Base-by-base conservation (phyloP, 805 yeast genomes). In the Millerozyma miso region DNA sequence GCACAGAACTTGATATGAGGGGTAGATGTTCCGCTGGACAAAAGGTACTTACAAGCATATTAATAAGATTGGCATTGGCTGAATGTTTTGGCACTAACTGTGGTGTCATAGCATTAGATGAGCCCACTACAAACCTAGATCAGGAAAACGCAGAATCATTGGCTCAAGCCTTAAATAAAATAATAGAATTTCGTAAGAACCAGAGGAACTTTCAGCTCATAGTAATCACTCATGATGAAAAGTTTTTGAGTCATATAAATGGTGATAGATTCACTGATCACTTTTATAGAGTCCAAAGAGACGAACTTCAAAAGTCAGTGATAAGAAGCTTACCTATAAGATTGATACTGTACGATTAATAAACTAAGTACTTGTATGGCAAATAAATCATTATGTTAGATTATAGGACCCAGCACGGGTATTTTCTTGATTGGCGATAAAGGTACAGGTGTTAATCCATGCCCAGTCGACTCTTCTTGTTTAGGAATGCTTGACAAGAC, bases 21-120 rank as follows among this genome's bases (percentile, higher is more conserved):
- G 99, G 99, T 0, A 69, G 99, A 44, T 93, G 99, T 60, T 88
- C 97, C 1, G 98, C 99, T 0, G 99, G 99, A 0, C 99, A 93
- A 62, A 88, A 89, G 55, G 97, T 93, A 3, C 65, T 93, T 37
- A 97, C 98, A 0, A 84, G 95, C 33, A 90, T 93, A 38, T 81
- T 93, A 26, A 91, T 93, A 43, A 73, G 99, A 42, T 66, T 93
- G 43, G 97, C 97, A 0, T 69, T 93, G 38, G 93, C 98, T 1
- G 98, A 93, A 62, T 88, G 97, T 55, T 91, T 93, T 69, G 98
- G 99, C 5, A 75, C 82, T 1, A 88, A 86, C 57, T 91, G 97
- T 68, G 99, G 99, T 39, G 85, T 93, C 63, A 88, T 93, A 53
- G 96, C 98, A 0, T 71, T 93, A 33, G 99, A 93, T 64, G 99